A percentile compares a stretch with the other conserved stretches of the same genome.
phyloP scores from a whole-genome alignment of 2,329 filamentous ascomycete species.

The Aspergillus novofumigatus region DNA sequence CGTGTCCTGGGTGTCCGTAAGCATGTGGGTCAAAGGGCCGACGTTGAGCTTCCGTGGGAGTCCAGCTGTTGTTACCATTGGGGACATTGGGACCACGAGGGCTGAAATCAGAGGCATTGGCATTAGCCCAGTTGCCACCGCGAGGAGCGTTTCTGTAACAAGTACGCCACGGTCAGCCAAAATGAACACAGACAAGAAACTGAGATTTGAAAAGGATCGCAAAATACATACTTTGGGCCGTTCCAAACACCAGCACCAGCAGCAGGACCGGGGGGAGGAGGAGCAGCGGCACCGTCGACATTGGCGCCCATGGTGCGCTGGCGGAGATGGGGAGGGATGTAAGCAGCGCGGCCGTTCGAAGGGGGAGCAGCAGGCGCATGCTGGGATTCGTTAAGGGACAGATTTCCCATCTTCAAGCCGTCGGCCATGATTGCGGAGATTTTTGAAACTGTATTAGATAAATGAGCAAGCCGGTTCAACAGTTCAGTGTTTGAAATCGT shows the following conservation, averaged over 20 bases:
- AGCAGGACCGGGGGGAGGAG: conserved; percentile 23
- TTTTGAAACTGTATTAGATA: conserved; percentile 5
- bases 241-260: conserved; percentile 28
- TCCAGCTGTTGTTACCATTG: conserved; percentile 39
- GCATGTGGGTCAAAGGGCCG: conserved; percentile 56
- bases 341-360: conserved; percentile 55
- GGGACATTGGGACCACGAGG: conserved; percentile 32
- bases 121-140: conserved; percentile 51
- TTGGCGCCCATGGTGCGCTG: conserved; percentile 34
- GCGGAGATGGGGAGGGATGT: conserved; percentile 64
- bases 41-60: conserved; percentile 33
- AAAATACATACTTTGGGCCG: conserved; percentile 33
- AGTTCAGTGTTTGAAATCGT: conserved; percentile 8
- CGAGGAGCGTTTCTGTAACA: conserved; percentile 26
- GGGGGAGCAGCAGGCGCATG: conserved; percentile 49
- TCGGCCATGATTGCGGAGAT: conserved; percentile 36
- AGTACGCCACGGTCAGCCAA: conserved; percentile 12
- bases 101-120: conserved; percentile 57
- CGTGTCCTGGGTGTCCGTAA: conserved; percentile 56
- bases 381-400: conserved; percentile 57
- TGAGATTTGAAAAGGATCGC: not conserved
- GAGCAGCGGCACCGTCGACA: conserved; percentile 36
- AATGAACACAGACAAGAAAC: conserved; percentile 3
- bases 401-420: conserved; percentile 38
- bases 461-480: conserved; percentile 13